Evolutionary conservation across 495 filamentous ascomycete species (phyloP), one percentile per base, ranked within the genome.

Genomic region (Cudoniella acicularis): DNA sequence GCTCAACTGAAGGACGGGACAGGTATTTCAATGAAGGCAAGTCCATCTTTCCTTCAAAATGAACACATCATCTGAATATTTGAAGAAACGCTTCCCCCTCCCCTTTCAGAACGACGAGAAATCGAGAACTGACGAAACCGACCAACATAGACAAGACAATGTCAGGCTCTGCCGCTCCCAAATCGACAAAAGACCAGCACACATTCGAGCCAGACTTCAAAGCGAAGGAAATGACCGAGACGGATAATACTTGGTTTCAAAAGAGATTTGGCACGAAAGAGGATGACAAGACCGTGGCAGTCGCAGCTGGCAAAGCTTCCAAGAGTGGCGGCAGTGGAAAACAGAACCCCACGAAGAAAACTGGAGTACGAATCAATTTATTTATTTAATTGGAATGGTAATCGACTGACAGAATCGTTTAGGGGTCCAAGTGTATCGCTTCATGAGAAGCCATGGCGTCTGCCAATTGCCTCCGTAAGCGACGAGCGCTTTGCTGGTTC

Each of bases 81-180:
- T 47, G 24, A 26, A 47, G 53, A 56, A 40, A 56, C 40, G 36
- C 53, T 41, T 41, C 18, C 40, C 46, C 53, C 40, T 55, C 41
- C 36, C 52, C 40, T 56, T 46, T 36, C 41, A 56, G 40, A 56
- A 22, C 53, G 24, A 17, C 40, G 40, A 56, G 42, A 56, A 45
- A 47, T 56, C 53, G 40, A 56, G 53, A 56, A 56, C 53, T 17
- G 42, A 56, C 53, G 40, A 56, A 56, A 17, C 36, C 53, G 36
- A 46, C 53, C 53, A 46, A 18, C 4, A 47, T 21, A 47, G 25
- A 36, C 53, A 56, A 56, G 53, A 56, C 42, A 46, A 56, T 56
- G 53, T 56, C 53, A 47, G 53, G 53, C 53, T 56, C 53, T 46
- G 53, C 53, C 53, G 53, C 53, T 20, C 23, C 53, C 53, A 56